These are phyloP conservation scores for Phlegmacium glaucopus DNA, from an alignment of 768 basidiomycete genomes.

Conservation along the genomic window DNA sequence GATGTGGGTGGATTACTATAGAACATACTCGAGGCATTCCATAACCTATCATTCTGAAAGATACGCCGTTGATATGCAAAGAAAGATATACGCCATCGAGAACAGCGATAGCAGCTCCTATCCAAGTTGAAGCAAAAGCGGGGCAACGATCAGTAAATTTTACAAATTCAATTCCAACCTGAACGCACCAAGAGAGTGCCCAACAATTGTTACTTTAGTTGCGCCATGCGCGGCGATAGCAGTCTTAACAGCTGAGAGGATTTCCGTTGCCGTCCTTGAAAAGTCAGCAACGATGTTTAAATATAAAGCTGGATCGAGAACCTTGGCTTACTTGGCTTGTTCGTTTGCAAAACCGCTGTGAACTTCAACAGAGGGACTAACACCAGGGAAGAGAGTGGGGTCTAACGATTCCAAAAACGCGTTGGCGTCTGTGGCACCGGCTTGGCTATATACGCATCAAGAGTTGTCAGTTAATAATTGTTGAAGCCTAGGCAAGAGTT, in stretches of 20 bases:
- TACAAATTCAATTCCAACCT: background rate
- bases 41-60: conserved; percentile 34
- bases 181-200: conserved; percentile 40
- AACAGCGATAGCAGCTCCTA: conserved; percentile 51
- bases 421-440: conserved; percentile 36
- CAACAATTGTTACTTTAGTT: conserved; percentile 39
- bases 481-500: background rate
- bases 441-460: conserved; percentile 21
- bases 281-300: background rate
- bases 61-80: conserved; percentile 40
- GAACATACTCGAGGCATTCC: conserved; percentile 40
- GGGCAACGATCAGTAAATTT: background rate
- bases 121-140: background rate
- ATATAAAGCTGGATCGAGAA: background rate
- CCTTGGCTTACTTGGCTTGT: conserved; percentile 34
- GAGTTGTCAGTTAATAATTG: background rate
- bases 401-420: conserved; percentile 29
- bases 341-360: conserved; percentile 43
- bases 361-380: conserved; percentile 36
- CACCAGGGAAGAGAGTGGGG: conserved; percentile 42
- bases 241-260: conserved; percentile 38
- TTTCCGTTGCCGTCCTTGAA: conserved; percentile 35
- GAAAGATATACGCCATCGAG: conserved; percentile 56
- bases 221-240: conserved; percentile 33
- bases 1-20: conserved; percentile 20